Conservation (phyloP, 352 stramenopile genomes). For the Phytopythium ostracodes region DNA sequence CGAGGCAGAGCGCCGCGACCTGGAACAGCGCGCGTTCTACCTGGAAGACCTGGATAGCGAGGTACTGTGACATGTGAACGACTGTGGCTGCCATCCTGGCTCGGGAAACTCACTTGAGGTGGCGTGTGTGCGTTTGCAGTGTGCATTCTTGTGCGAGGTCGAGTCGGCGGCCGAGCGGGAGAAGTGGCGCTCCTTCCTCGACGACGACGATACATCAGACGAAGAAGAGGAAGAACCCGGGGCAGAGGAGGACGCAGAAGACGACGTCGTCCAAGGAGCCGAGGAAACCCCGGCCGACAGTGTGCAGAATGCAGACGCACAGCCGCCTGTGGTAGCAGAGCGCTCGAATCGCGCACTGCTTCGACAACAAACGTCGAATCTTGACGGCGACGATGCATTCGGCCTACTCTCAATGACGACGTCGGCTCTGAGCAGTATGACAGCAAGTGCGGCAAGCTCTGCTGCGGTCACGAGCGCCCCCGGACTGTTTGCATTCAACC, state of each 20-base stretch:
- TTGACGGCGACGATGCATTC: slow-evolving; percentile 47
- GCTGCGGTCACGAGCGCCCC: slow-evolving; percentile 13
- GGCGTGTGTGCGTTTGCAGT: not conserved
- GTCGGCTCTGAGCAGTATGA: slow-evolving; percentile 33
- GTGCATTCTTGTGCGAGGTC: slow-evolving; percentile 9
- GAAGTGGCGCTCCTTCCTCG: slow-evolving; percentile 18
- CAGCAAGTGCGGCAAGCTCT: slow-evolving; percentile 10
- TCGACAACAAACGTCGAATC: slow-evolving; percentile 5
- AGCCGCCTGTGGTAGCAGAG: not conserved
- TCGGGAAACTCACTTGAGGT: not conserved
- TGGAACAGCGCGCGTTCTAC: slow-evolving; percentile 47
- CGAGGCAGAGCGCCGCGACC: slow-evolving; percentile 17
- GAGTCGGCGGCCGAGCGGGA: slow-evolving; percentile 14
- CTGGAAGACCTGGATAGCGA: slow-evolving; percentile 31
- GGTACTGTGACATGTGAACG: slow-evolving; percentile 5
- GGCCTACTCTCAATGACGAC: slow-evolving; percentile 42
- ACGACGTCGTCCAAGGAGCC: not conserved
- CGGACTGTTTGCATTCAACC: slow-evolving; percentile 45
- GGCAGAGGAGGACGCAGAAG: slow-evolving; percentile 3
- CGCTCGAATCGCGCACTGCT: not conserved
- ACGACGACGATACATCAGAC: not conserved
- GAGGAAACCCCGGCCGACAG: not conserved
- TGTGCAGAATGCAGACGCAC: not conserved
- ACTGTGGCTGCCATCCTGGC: not conserved
- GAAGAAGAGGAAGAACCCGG: slow-evolving; percentile 10